Evolutionary conservation across 2,329 filamentous ascomycete genomes (phyloP), one percentile per base, ranked within the genome.

Genomic region (Microdochium nivale): DNA sequence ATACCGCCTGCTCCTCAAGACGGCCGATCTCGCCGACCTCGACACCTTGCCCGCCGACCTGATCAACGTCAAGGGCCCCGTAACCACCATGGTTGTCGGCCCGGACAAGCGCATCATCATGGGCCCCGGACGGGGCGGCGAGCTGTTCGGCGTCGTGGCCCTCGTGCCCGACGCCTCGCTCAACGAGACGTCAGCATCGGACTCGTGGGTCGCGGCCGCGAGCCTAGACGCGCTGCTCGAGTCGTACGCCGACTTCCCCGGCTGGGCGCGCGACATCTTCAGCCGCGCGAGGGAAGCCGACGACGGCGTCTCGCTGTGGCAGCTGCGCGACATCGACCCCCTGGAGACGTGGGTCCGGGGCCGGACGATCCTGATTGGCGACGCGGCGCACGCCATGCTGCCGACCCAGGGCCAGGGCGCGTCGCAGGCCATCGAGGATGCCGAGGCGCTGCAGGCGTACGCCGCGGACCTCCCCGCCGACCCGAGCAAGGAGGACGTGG

Each of bases 61-160:
- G 3, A 62, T 73, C n/a, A 59, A 71, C 16, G 67, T 69, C n/a
- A 53, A 58, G 14, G 60, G 67, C 3, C 63, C 70, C 1, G 65
- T 64, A 49, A 76, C 73, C 2, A 70, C 70, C 1, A 76, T 76
- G 73, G 61, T 76, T 2, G 60, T 76, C 52, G 72, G 66, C 0
- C 68, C 73, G 27, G 63, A 70, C 25, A 60, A 65, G 21, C 62
- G 70, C 14, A 55, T 73, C n/a, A 67, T 76, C 33, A 74, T 75
- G 70, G 73, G 72, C 2, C 73, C 73, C 1, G 71, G 67, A 1
- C 60, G 73, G 5, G 59, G 67, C 14, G 68, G 67, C 0, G 60
- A 66, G 3, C 55, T 75, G 0, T 74, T 70, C 53, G 69, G 72
- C 35, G 64, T 77, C 35, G 69, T 73, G 3, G 69, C 67, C 0